Percentiles rank a stretch among this genome's conserved stretches.
Evolutionary conservation across 2,329 filamentous ascomycete species (phyloP).

Genomic region (Chaetomium sp.): DNA sequence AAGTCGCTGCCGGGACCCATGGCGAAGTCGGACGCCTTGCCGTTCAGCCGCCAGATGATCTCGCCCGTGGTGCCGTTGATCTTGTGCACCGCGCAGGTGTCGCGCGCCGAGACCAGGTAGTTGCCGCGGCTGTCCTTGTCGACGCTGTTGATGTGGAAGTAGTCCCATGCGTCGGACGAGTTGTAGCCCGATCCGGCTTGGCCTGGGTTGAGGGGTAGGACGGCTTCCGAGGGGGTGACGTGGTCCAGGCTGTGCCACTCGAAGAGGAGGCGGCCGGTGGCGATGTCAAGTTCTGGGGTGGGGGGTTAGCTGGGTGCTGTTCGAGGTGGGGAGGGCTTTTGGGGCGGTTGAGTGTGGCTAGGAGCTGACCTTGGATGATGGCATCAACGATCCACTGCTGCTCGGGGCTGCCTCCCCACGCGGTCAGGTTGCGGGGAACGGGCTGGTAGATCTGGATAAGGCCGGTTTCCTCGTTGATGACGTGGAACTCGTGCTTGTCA

Average conservation of each 20-base stretch:
- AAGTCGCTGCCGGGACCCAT: conserved; percentile 39
- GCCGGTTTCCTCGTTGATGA: conserved; percentile 55
- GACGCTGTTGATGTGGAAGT: conserved; percentile 56
- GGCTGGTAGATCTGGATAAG: conserved; percentile 56
- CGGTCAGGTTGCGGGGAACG: conserved; percentile 47
- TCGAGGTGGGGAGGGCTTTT: conserved; percentile 19
- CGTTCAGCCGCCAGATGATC: conserved; percentile 51
- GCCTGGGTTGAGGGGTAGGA: conserved; percentile 50
- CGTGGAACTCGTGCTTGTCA: conserved; percentile 58
- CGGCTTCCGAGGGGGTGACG: conserved; percentile 48
- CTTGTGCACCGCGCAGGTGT: conserved; percentile 45
- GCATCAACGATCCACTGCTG: conserved; percentile 60
- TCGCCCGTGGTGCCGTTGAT: conserved; percentile 48
- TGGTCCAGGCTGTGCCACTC: conserved; percentile 62
- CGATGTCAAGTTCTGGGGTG: conserved; percentile 49
- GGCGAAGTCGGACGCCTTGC: conserved; percentile 47
- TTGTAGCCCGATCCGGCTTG: conserved; percentile 40
- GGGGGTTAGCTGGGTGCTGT: not conserved
- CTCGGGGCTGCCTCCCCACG: conserved; percentile 49
- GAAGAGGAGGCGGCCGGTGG: conserved; percentile 58
- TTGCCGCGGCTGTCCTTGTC: conserved; percentile 49
- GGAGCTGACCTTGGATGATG: conserved; percentile 52
- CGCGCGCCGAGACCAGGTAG: conserved; percentile 50
- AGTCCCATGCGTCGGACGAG: conserved; percentile 47
- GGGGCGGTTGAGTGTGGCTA: not conserved